These are phyloP conservation scores for Apophysomyces variabilis DNA, from an alignment of 371 early-diverging fungal species.

Conservation along the genomic window DNA sequence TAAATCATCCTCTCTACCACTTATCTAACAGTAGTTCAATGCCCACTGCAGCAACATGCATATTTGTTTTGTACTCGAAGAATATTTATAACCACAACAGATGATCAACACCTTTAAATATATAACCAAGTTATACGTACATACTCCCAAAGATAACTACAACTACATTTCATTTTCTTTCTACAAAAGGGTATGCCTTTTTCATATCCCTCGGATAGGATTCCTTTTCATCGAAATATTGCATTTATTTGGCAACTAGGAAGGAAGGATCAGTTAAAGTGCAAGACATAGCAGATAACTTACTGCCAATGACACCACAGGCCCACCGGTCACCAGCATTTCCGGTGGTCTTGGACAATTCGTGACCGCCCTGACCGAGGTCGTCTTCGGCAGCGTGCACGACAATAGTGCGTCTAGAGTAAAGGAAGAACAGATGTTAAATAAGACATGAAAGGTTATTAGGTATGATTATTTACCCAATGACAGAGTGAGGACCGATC, in stretches of 20 bases:
- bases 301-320: slow-evolving; percentile 88
- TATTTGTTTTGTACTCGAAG: neutral
- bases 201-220: neutral
- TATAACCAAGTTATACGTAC: neutral
- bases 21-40: too few species aligned
- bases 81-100: neutral
- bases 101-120: slow-evolving; percentile 6
- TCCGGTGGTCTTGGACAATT: slow-evolving; percentile 76
- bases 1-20: too few species aligned
- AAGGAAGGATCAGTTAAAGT: neutral
- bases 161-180: slow-evolving; percentile 3
- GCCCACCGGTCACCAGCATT: slow-evolving; percentile 85
- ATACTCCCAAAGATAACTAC: neutral
- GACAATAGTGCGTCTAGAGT: slow-evolving; percentile 75
- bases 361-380: slow-evolving; percentile 78
- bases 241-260: slow-evolving; percentile 1
- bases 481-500: slow-evolving; percentile 70
- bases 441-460: neutral
- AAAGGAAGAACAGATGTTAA: neutral
- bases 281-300: slow-evolving; percentile 12
- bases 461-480: slow-evolving; percentile 57
- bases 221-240: neutral
- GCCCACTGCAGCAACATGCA: too few species aligned
- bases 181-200: neutral
- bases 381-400: slow-evolving; percentile 85